Conservation (phyloP, 2,329 filamentous ascomycete genomes). For the Pestalotiopsis sp. region DNA sequence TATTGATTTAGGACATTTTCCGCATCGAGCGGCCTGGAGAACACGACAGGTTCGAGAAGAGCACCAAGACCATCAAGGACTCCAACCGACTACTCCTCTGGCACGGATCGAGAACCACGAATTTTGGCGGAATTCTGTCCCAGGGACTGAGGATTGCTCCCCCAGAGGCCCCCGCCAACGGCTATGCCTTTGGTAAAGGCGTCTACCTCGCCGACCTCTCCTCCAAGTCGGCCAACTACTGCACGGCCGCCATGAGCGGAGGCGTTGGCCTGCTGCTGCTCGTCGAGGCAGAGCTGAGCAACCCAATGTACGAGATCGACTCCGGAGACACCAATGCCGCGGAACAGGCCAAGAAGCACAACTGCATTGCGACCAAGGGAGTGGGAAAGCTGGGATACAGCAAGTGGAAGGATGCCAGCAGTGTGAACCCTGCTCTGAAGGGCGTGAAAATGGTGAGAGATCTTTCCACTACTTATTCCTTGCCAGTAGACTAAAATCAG, state of each 20-base stretch:
- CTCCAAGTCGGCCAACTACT: constrained; percentile 79
- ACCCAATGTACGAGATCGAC: constrained; percentile 69
- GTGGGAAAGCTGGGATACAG: constrained; percentile 63
- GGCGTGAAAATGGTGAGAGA: constrained; percentile 69
- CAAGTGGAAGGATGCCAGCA: constrained; percentile 73
- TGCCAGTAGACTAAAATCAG: neutral
- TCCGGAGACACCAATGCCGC: constrained; percentile 63
- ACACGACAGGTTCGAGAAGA: constrained; percentile 65
- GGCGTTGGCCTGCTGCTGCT: constrained; percentile 73
- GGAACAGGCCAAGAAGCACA: constrained; percentile 58
- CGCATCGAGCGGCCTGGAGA: constrained; percentile 77
- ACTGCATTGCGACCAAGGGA: constrained; percentile 69
- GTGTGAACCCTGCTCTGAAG: constrained; percentile 62
- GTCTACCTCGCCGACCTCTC: constrained; percentile 84
- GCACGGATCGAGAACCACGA: constrained; percentile 81
- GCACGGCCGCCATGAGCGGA: constrained; percentile 58
- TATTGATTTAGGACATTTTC: constrained; percentile 63
- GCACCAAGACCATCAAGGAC: constrained; percentile 47
- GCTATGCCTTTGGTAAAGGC: constrained; percentile 87
- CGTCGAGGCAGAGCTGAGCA: constrained; percentile 81
- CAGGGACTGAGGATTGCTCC: constrained; percentile 85
- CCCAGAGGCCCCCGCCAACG: constrained; percentile 55
- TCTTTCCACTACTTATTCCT: neutral
- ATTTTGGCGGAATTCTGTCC: constrained; percentile 81
- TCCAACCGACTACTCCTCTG: constrained; percentile 74